Conservation (phyloP, 2,329 filamentous ascomycete species). For the Mycosphaerelloides madeirae region DNA sequence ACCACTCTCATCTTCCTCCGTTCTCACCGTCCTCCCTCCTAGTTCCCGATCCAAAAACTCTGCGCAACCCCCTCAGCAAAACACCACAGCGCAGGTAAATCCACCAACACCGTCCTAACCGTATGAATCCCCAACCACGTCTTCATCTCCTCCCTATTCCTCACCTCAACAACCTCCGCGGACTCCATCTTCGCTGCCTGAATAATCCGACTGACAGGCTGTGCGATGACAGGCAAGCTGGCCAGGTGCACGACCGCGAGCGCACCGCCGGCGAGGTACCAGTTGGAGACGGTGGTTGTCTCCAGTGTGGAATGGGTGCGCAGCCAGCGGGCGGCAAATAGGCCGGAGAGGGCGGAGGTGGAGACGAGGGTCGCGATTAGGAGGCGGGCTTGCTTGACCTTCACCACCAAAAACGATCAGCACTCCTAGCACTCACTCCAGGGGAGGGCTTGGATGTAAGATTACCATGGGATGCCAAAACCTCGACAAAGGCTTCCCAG, state of each 20-base stretch:
- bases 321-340: constrained; percentile 24
- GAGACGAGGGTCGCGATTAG: constrained; percentile 19
- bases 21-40: too few relatives aligned
- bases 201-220: constrained; percentile 21
- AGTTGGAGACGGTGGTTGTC: constrained; percentile 24
- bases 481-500: constrained; percentile 24
- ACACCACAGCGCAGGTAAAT: constrained; percentile 27
- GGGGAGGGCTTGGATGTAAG: not conserved
- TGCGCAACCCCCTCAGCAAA: constrained; percentile 27
- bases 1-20: too few relatives aligned
- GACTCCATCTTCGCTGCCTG: constrained; percentile 4
- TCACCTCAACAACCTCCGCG: constrained; percentile 15
- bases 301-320: constrained; percentile 22
- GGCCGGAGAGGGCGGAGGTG: constrained; percentile 18
- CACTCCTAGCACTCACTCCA: too few relatives aligned
- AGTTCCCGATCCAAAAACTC: constrained; percentile 23
- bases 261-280: constrained; percentile 27
- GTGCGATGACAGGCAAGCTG: constrained; percentile 21
- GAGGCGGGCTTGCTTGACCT: constrained; percentile 20
- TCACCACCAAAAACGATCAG: too few relatives aligned
- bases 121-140: constrained; percentile 27
- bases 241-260: constrained; percentile 25
- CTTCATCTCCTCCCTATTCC: constrained; percentile 24
- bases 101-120: constrained; percentile 23
- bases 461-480: constrained; percentile 24